Conservation (phyloP, 176 grass and related monocot species). For the Guadua angustifolia region DNA sequence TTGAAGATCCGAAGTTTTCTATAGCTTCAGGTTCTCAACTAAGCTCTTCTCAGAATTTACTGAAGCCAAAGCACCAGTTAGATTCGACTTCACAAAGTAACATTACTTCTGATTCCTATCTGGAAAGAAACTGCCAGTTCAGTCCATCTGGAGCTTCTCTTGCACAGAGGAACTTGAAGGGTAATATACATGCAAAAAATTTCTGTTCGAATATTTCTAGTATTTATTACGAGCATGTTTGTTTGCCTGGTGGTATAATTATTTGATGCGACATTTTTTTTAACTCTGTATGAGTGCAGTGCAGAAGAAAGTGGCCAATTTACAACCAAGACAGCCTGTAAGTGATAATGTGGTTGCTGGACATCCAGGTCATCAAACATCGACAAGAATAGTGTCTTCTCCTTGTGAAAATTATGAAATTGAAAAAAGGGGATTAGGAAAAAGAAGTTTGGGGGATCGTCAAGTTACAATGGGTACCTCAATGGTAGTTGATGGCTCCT, state of each 20-base stretch:
- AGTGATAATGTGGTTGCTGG: conserved; percentile 27
- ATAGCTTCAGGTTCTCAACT: conserved; percentile 51
- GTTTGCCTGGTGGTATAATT: conserved; percentile 28
- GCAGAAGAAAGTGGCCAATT: conserved; percentile 51
- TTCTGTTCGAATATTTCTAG: conserved; percentile 24
- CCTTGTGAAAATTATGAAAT: conserved; percentile 54
- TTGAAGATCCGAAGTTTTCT: conserved; percentile 55
- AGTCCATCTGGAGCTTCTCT: conserved; percentile 53
- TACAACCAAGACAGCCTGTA: conserved; percentile 31
- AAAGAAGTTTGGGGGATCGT: conserved; percentile 43
- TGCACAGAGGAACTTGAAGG: conserved; percentile 47
- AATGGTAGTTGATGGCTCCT: conserved; percentile 56
- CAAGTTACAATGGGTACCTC: conserved; percentile 55
- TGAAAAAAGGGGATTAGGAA: conserved; percentile 37
- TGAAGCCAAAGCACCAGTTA: conserved; percentile 58
- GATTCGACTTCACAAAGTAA: conserved; percentile 67
- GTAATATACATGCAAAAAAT: conserved; percentile 40
- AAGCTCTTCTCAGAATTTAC: conserved; percentile 45
- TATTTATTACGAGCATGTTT: conserved; percentile 31
- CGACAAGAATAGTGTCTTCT: conserved; percentile 50
- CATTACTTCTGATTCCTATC: conserved; percentile 67
- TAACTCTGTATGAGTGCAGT: conserved; percentile 38
- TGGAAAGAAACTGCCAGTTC: conserved; percentile 45
- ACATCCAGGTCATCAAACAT: conserved; percentile 49
- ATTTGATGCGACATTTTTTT: conserved; percentile 17